Evolutionary conservation across 2,329 filamentous ascomycete genomes (phyloP), one percentile per base, ranked within the genome.

Genomic region (Biscogniauxia mediterranea): DNA sequence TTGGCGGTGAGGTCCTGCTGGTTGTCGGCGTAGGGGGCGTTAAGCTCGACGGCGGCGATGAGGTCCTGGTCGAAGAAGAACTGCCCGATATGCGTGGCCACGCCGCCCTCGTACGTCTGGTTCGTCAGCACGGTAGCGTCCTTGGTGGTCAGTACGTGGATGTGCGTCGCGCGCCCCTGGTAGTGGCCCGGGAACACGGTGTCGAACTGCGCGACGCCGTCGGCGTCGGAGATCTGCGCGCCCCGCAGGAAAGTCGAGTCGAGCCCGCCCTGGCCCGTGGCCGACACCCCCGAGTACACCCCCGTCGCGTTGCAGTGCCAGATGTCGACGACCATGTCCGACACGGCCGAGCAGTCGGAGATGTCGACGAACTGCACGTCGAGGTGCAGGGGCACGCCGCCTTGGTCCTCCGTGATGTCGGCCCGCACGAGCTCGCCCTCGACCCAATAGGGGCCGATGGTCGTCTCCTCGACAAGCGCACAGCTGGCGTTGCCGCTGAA

Each of bases 401-500:
- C 21, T 28, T 62, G 32, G 20, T 54, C 52, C 19, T 62, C 60
- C 2, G 28, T 54, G 19, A 62, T 52, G 42, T 62, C 49, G 54
- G 38, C n/a, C n/a, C 57, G 60, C 19, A 62, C 54, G 38, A 57
- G 59, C 52, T 62, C 56, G 38, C 59, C 59, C 15, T 11, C 20
- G 15, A 61, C 59, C 25, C 56, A 61, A 52, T 57, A 61, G 15
- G 59, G 59, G 2, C 59, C 55, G 21, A 57, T 6, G 54, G 58
- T 64, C 52, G 55, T 57, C 55, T 66, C 64, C n/a, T 60, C 55
- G 7, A 64, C 64, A 63, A 66, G 57, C n/a, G 60, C 54, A 20
- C 59, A 62, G 42, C 54, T 62, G 8, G 65, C 66, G 53, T 64
- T 66, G 42, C 55, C 55, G 53, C 26, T 55, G 51, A 66, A 66